Base-by-base conservation (phyloP, 805 yeast species). In the Metschnikowia lochheadii region DNA sequence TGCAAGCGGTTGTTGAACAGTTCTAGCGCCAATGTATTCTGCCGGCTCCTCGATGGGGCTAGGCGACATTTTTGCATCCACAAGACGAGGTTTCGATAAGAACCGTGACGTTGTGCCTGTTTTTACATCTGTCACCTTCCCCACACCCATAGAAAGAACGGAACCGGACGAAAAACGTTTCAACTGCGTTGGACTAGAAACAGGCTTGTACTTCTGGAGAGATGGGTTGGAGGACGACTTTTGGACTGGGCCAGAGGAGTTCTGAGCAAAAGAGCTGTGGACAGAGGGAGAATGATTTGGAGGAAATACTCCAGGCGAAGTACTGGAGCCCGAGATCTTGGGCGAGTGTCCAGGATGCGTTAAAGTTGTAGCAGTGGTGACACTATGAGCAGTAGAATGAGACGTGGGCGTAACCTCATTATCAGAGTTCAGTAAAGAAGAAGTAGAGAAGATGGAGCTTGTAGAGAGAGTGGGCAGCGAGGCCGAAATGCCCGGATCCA, bases 121-220 rank as follows among this genome's bases (percentile, higher is more conserved):
- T 31, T 51, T 53, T 42, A 56, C 37, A 29, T 58, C 58, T 6
- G 70, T 60, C 1, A 73, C 57, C 49, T 71, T 72, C 6, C 78
- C 78, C 10, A 76, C 72, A 1, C 78, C 78, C 58, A 69, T 65
- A 0, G 75, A 69, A 26, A 72, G 55, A 3, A 72, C 51, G 1
- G 75, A 64, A 0, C 73, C 76, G 3, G 68, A 61, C 6, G 76
- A 71, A 42, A 63, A 69, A 42, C 77, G 55, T 41, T 70, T 66
- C 15, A 74, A 64, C 29, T 62, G 63, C 13, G 57, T 53, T 13
- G 57, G 58, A 38, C 60, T 58, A 14, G 58, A 33, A 6, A 40
- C 47, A 3, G 49, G 37, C 40, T 46, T 49, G 34, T 21, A 33
- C 23, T 44, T 49, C 42, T 20, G 47, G 11, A 42, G 26, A 6